Percentiles rank a stretch among this genome's conserved stretches.
Evolutionary conservation across 2,329 filamentous ascomycete species (phyloP).

Genomic region (Monilinia vaccinii-corymbosi): DNA sequence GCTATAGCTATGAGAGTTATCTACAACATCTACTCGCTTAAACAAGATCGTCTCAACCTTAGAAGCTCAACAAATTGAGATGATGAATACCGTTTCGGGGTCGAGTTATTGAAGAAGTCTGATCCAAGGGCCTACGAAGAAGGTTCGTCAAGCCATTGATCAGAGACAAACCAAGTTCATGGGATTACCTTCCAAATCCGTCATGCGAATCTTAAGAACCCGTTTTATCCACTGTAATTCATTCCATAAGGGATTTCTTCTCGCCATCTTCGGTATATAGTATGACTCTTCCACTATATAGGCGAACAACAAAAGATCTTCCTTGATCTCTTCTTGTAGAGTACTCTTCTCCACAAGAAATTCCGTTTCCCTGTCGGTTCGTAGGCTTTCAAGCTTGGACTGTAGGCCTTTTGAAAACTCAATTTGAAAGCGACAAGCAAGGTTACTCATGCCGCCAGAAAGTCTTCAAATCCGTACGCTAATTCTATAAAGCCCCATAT

Average conservation of each 20-base stretch:
- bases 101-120: too few species aligned
- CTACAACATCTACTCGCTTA: neutral
- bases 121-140: too few species aligned
- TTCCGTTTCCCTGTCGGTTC: neutral
- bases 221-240: neutral
- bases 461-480: too few species aligned
- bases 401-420: neutral
- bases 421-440: neutral
- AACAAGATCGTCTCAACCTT: neutral
- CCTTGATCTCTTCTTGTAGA: neutral
- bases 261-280: neutral
- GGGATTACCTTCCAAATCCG: neutral
- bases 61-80: neutral
- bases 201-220: neutral
- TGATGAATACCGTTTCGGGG: neutral
- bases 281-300: too few species aligned
- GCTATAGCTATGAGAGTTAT: too few species aligned
- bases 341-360: constrained; percentile 1
- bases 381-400: neutral
- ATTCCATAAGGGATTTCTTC: neutral
- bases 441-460: too few species aligned
- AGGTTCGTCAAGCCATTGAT: too few species aligned
- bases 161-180: too few species aligned
- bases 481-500: too few species aligned
- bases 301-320: neutral